Evolutionary conservation across 2,329 filamentous ascomycete genomes (phyloP).

Genomic region (Sarocladium strictum): DNA sequence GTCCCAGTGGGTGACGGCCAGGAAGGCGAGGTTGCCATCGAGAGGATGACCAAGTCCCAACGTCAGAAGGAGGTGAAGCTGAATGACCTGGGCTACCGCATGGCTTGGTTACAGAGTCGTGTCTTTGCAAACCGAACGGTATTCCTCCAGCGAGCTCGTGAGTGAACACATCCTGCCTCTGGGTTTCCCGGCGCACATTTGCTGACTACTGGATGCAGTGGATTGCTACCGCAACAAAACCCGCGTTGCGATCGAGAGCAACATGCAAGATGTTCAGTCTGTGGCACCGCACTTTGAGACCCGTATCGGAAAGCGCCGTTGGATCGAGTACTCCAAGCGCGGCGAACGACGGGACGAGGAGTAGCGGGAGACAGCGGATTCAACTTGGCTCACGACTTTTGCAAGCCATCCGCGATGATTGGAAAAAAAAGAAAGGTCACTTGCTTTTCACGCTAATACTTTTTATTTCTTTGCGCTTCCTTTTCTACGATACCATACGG

Average conservation of each 20-base stretch:
- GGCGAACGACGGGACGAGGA: conserved; percentile 24
- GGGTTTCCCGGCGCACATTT: too few species aligned
- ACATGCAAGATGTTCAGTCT: conserved; percentile 66
- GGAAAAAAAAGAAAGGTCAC: too few species aligned
- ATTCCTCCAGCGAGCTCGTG: conserved; percentile 86
- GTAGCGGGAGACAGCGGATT: conserved; percentile 4
- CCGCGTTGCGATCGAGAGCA: conserved; percentile 70
- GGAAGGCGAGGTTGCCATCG: conserved; percentile 68
- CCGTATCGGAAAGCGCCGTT: conserved; percentile 74
- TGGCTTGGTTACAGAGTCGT: conserved; percentile 94
- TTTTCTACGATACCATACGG: conserved; percentile 28
- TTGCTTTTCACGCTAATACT: not conserved
- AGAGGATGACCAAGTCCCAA: conserved; percentile 62
- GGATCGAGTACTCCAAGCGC: conserved; percentile 49
- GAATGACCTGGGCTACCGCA: conserved; percentile 88
- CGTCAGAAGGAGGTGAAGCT: conserved; percentile 80
- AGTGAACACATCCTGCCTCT: too few species aligned
- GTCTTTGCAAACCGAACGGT: conserved; percentile 82
- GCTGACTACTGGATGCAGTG: conserved; percentile 48
- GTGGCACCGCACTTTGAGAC: conserved; percentile 86
- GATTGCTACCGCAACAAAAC: conserved; percentile 94
- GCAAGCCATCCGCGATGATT: not conserved
- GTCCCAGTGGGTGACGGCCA: conserved; percentile 63
- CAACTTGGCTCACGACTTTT: not conserved
- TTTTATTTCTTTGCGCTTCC: not conserved